These are phyloP conservation scores for Trichoderma semiorbis DNA, from an alignment of 2,329 filamentous ascomycete species.

Conservation along the genomic window DNA sequence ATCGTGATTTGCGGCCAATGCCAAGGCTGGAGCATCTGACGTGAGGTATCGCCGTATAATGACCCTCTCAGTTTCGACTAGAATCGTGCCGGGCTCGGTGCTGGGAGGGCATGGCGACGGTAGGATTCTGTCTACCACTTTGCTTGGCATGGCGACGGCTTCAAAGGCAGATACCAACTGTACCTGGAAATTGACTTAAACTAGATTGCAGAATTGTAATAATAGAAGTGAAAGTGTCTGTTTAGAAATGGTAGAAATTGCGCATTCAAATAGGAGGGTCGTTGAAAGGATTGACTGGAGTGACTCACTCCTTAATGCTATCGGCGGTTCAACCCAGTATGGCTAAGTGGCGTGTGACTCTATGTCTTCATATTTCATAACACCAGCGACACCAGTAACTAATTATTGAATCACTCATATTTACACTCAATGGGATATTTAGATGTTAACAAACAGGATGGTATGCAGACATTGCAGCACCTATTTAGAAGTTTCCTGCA, in stretches of 20 bases:
- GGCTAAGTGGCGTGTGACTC: background rate
- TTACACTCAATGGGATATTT: background rate
- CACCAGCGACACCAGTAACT: background rate
- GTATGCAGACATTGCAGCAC: background rate
- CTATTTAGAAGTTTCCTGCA: background rate
- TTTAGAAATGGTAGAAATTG: background rate
- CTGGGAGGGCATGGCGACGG: constrained; percentile 22
- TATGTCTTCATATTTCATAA: background rate
- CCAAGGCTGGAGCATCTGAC: constrained; percentile 37
- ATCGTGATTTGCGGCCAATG: constrained; percentile 37
- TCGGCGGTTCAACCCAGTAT: background rate
- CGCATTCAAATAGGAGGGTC: background rate
- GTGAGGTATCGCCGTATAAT: constrained; percentile 40
- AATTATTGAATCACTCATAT: background rate
- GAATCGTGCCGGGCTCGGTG: constrained; percentile 28
- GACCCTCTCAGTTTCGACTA: constrained; percentile 34
- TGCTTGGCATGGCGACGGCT: background rate
- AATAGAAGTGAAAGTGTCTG: background rate
- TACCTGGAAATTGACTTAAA: background rate
- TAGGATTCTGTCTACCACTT: constrained; percentile 4
- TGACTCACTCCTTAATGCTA: background rate
- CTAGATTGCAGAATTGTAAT: background rate
- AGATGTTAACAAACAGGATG: background rate
- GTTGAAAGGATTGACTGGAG: background rate
- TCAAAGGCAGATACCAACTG: background rate